A percentile compares a stretch with the other conserved stretches of the same genome.
These are phyloP conservation scores for Pseudogymnoascus sp. DNA, from an alignment of 2,329 filamentous ascomycete genomes.

Conservation along the genomic window DNA sequence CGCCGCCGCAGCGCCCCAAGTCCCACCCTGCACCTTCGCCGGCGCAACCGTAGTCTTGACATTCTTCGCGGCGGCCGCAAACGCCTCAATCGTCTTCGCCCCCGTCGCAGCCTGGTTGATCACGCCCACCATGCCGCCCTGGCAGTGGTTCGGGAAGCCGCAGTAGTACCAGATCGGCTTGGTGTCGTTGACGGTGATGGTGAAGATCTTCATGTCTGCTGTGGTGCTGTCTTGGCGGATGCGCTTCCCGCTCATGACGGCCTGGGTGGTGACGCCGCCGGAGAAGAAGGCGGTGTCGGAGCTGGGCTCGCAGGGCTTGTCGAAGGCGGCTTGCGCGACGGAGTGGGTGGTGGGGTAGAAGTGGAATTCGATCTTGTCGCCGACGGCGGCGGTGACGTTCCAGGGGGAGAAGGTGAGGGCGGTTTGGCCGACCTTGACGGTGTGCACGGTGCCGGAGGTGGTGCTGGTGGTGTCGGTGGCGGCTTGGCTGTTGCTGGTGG, in stretches of 20 bases:
- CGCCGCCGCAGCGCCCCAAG: conserved; percentile 12
- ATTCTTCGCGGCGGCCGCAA: background rate
- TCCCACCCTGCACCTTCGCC: conserved; percentile 17
- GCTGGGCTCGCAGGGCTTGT: conserved; percentile 27
- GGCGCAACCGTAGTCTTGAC: background rate
- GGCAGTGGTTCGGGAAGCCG: conserved; percentile 35
- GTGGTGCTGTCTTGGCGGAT: conserved; percentile 20
- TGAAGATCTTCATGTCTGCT: conserved; percentile 26
- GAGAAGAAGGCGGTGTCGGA: conserved; percentile 23
- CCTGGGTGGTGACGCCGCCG: conserved; percentile 17
- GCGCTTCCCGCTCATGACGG: conserved; percentile 11
- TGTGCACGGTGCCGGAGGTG: conserved; percentile 24
- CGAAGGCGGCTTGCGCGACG: conserved; percentile 34
- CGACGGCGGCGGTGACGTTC: conserved; percentile 27
- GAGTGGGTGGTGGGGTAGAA: conserved; percentile 40
- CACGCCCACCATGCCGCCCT: conserved; percentile 41
- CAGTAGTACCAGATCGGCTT: conserved; percentile 40
- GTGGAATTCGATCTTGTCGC: conserved; percentile 28
- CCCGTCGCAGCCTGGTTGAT: conserved; percentile 34
- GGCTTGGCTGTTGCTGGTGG: background rate
- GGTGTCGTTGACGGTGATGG: conserved; percentile 33
- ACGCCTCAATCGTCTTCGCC: conserved; percentile 12
- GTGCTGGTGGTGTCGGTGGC: background rate
- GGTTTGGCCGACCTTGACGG: conserved; percentile 77
- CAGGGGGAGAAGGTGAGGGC: conserved; percentile 71